phyloP scores from a whole-genome alignment of 495 filamentous ascomycete species.

The Penicillium samsonianum region DNA sequence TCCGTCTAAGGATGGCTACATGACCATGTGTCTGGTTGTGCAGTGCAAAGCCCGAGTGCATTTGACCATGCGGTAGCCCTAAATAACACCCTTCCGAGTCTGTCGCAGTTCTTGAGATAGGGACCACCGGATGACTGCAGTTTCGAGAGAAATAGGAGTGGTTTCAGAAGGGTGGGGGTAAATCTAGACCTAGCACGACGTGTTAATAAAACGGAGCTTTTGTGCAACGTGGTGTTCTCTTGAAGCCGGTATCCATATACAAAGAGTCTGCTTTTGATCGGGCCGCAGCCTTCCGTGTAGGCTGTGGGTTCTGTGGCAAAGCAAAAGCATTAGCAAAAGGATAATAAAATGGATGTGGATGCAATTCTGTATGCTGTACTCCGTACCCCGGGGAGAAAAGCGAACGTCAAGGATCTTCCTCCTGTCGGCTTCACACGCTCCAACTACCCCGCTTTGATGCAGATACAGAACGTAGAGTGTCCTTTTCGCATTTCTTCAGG shows the following conservation, averaged over 20 bases:
- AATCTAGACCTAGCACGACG: conserved; percentile 4
- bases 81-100: background rate
- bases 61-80: conserved; percentile 8
- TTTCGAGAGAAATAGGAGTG: conserved; percentile 11
- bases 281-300: conserved; percentile 7
- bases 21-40: conserved; percentile 1
- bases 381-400: background rate
- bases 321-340: no score
- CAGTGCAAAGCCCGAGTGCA: conserved; percentile 4
- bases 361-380: no score
- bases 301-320: background rate
- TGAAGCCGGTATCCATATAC: no score
- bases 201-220: background rate
- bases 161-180: conserved; percentile 12
- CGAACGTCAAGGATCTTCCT: background rate
- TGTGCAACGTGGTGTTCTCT: conserved; percentile 5
- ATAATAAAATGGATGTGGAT: no score
- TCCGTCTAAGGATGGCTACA: conserved; percentile 1
- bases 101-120: conserved; percentile 12
- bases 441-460: background rate
- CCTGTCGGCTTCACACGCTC: background rate
- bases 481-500: background rate
- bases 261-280: background rate
- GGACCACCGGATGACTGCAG: conserved; percentile 13
- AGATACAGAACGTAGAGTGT: no score